Conservation (phyloP, 768 basidiomycete genomes). For the Amanita rimosa region DNA sequence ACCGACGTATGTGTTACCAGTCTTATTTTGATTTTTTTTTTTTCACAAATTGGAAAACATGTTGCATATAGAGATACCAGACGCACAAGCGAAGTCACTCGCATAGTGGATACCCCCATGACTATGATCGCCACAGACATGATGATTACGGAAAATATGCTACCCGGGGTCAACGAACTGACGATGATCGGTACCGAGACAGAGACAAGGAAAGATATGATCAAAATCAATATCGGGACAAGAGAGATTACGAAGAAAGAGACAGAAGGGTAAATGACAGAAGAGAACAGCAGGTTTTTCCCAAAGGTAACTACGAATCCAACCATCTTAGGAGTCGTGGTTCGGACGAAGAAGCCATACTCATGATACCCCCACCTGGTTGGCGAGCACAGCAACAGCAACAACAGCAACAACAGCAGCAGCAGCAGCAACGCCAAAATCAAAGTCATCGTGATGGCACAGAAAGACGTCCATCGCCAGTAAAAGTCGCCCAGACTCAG, state of each 20-base stretch:
- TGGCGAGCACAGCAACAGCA: constrained; percentile 1
- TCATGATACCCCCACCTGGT: constrained; percentile 3
- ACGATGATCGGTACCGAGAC: background rate
- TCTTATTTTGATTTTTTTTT: background rate
- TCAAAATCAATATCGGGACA: background rate
- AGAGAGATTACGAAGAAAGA: background rate
- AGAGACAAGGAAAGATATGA: constrained; percentile 1
- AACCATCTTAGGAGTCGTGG: background rate
- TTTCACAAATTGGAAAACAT: background rate
- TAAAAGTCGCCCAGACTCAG: background rate
- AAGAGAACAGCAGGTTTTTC: background rate
- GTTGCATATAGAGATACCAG: background rate
- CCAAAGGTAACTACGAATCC: background rate
- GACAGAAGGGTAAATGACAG: background rate
- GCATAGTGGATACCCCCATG: background rate
- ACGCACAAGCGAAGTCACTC: constrained; percentile 5
- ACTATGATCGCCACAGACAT: background rate
- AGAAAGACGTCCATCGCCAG: background rate
- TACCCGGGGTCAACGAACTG: background rate
- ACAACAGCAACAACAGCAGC: no score
- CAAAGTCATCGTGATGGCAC: background rate
- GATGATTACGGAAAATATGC: background rate
- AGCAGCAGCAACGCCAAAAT: background rate
- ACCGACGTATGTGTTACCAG: background rate
- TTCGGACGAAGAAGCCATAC: constrained; percentile 1